A percentile compares a stretch with the other conserved stretches of the same genome.
Conservation (phyloP, 805 yeast species). For the Komagataella populi region DNA sequence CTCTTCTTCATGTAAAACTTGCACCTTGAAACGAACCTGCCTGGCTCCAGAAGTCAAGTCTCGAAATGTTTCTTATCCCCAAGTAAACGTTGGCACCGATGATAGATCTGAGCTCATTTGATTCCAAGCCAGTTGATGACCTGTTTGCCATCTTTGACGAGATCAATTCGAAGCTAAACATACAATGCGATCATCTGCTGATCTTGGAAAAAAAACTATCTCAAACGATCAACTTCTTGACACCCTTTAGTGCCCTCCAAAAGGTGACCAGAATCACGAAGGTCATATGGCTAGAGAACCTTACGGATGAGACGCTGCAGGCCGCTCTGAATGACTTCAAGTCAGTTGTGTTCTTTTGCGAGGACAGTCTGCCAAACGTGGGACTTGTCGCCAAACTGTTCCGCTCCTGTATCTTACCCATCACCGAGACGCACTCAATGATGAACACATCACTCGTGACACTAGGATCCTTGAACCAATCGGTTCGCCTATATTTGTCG, state of each 20-base stretch:
- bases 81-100: neutral
- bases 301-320: slow-evolving; percentile 4
- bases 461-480: neutral
- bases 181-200: slow-evolving; percentile 4
- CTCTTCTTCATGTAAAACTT: too few species aligned
- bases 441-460: neutral
- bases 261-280: slow-evolving; percentile 11
- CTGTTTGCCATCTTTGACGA: slow-evolving; percentile 3
- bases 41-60: neutral
- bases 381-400: slow-evolving; percentile 1
- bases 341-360: slow-evolving; percentile 11
- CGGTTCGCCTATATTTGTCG: slow-evolving; percentile 5
- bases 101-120: neutral
- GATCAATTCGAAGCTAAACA: neutral
- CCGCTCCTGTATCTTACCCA: slow-evolving; percentile 3
- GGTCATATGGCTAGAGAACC: slow-evolving; percentile 15
- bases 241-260: slow-evolving; percentile 13
- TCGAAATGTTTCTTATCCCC: neutral
- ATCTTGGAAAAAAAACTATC: slow-evolving; percentile 10
- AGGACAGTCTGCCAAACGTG: slow-evolving; percentile 1
- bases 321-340: slow-evolving; percentile 6
- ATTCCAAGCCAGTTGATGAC: slow-evolving; percentile 2
- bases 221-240: slow-evolving; percentile 12
- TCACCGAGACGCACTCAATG: neutral
- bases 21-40: too few species aligned